Conservation (phyloP, 768 basidiomycete species). For the Sarcodon aspratus region DNA sequence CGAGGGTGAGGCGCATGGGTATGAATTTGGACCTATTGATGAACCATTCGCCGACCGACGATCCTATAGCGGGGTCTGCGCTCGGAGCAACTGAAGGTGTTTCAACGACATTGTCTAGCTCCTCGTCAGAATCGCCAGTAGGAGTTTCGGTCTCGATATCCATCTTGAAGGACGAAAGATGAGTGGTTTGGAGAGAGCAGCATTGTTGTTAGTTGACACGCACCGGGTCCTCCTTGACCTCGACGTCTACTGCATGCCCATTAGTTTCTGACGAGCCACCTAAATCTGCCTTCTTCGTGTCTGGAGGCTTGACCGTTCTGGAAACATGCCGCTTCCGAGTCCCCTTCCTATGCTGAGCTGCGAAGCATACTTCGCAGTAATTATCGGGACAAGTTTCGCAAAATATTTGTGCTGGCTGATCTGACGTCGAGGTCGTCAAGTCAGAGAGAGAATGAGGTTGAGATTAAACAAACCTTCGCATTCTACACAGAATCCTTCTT, state of each 20-base stretch:
- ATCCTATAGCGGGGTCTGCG: slow-evolving; percentile 46
- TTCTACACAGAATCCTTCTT: slow-evolving; percentile 69
- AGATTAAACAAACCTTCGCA: slow-evolving; percentile 58
- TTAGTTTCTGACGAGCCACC: slow-evolving; percentile 11
- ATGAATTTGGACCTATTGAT: slow-evolving; percentile 74
- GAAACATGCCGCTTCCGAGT: slow-evolving; percentile 53
- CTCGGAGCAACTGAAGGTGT: slow-evolving; percentile 30
- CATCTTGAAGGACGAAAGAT: slow-evolving; percentile 14
- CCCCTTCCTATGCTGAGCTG: slow-evolving; percentile 77
- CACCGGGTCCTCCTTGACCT: slow-evolving; percentile 13
- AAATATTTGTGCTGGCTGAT: slow-evolving; percentile 69
- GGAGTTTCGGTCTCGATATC: slow-evolving; percentile 20
- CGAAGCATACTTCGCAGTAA: slow-evolving; percentile 82
- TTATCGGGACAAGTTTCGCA: slow-evolving; percentile 65
- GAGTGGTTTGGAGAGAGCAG: slow-evolving; percentile 5
- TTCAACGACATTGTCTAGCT: slow-evolving; percentile 17
- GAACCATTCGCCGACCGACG: slow-evolving; percentile 75
- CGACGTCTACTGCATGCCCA: slow-evolving; percentile 6
- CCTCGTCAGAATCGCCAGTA: slow-evolving; percentile 21
- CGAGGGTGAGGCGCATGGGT: slow-evolving; percentile 62
- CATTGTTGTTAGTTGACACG: slow-evolving; percentile 16
- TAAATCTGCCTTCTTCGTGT: slow-evolving; percentile 9
- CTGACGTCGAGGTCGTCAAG: slow-evolving; percentile 23
- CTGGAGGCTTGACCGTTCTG: slow-evolving; percentile 28
- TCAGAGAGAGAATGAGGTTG: background rate